phyloP scores from a whole-genome alignment of 1,139 yeast genomes.

The Kodamaea anthophila region DNA sequence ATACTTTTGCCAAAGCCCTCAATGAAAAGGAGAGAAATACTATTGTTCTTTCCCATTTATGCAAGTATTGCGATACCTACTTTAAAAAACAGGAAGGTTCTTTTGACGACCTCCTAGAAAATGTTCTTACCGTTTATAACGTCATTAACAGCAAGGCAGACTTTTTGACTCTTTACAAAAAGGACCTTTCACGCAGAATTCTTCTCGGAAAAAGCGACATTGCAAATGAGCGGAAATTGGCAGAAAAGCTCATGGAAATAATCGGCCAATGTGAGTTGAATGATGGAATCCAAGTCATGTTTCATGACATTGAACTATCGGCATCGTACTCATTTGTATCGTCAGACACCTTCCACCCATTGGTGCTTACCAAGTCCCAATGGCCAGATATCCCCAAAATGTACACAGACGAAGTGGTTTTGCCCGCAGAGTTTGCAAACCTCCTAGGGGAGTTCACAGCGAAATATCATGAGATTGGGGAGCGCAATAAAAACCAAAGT shows the following conservation, averaged over 20 bases:
- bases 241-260: constrained; percentile 18
- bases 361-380: constrained; percentile 28
- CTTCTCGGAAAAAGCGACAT: constrained; percentile 20
- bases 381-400: constrained; percentile 41
- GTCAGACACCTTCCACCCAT: constrained; percentile 22
- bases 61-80: constrained; percentile 30
- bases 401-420: constrained; percentile 12
- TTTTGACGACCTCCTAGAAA: constrained; percentile 16
- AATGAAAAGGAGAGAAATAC: constrained; percentile 17
- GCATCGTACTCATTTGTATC: constrained; percentile 6
- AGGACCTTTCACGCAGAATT: constrained; percentile 34
- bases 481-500: constrained; percentile 12
- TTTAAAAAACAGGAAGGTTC: constrained; percentile 13
- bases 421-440: constrained; percentile 9
- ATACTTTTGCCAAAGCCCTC: constrained; percentile 20
- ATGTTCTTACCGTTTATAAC: constrained; percentile 25
- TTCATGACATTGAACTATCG: constrained; percentile 22
- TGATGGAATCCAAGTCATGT: constrained; percentile 26
- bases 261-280: constrained; percentile 33
- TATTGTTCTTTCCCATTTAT: constrained; percentile 20
- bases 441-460: constrained; percentile 10
- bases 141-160: constrained; percentile 31
- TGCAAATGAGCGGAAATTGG: constrained; percentile 21
- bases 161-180: constrained; percentile 27
- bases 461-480: constrained; percentile 10